A percentile compares a stretch with the other conserved stretches of the same genome.
Conservation (phyloP, 2,329 filamentous ascomycete genomes). For the Chrysosporium keratinophilum region DNA sequence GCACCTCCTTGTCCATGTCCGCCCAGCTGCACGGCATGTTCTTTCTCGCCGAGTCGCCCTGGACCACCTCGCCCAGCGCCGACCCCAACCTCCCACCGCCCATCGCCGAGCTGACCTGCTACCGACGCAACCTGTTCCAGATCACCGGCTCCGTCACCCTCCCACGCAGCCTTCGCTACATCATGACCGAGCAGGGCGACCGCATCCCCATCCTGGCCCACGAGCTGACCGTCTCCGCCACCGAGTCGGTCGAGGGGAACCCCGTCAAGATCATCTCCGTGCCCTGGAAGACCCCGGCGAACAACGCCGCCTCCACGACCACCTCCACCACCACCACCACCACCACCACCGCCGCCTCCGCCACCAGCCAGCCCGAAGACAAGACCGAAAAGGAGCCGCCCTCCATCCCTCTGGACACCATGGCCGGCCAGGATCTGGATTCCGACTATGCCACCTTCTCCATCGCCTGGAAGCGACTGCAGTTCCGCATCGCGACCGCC, state of each 20-base stretch:
- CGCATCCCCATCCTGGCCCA: constrained; percentile 70
- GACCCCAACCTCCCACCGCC: constrained; percentile 47
- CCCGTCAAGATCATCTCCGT: constrained; percentile 90
- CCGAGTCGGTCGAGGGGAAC: constrained; percentile 89
- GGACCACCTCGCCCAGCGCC: constrained; percentile 44
- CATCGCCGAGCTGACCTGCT: constrained; percentile 72
- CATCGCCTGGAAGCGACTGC: constrained; percentile 84
- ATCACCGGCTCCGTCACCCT: constrained; percentile 82
- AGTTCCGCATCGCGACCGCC: constrained; percentile 89
- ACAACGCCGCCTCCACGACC: too few species aligned
- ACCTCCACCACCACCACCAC: too few species aligned
- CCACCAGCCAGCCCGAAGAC: constrained; percentile 47
- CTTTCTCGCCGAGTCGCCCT: constrained; percentile 56
- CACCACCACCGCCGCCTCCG: too few species aligned
- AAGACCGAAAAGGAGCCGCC: constrained; percentile 77
- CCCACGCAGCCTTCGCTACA: constrained; percentile 64
- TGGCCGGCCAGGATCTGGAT: constrained; percentile 57
- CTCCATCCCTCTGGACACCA: constrained; percentile 61
- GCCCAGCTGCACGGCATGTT: constrained; percentile 60
- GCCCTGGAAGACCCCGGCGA: constrained; percentile 91
- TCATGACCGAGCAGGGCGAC: constrained; percentile 75
- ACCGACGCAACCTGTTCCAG: constrained; percentile 89
- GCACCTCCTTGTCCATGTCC: constrained; percentile 47
- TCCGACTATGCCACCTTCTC: constrained; percentile 83
- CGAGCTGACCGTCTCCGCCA: constrained; percentile 82